Conservation (phyloP, 164 flowering plant species). For the Macadamia tetraphylla region DNA sequence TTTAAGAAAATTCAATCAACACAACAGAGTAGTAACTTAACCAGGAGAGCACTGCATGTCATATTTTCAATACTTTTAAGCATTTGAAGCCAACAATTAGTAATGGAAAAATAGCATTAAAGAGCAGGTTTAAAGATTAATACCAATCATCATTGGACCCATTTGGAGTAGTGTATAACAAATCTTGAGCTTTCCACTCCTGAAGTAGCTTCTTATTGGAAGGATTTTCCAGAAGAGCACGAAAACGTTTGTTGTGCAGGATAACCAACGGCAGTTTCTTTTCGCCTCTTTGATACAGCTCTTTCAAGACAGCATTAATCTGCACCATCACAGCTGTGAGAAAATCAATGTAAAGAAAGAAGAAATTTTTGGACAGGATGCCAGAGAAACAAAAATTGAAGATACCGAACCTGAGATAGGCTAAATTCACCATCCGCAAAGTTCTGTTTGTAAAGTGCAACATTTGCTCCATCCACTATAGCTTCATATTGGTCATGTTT, state of each 20-base stretch:
- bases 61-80: too few relatives aligned
- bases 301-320: slow-evolving; percentile 78
- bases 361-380: background rate
- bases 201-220: slow-evolving; percentile 45
- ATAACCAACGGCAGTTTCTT: slow-evolving; percentile 74
- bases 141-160: slow-evolving; percentile 99
- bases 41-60: too few relatives aligned
- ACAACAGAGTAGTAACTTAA: background rate
- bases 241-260: slow-evolving; percentile 64
- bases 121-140: background rate
- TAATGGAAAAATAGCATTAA: background rate
- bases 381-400: slow-evolving; percentile 7
- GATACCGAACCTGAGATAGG: slow-evolving; percentile 56
- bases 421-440: slow-evolving; percentile 83
- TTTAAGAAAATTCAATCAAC: background rate
- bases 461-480: slow-evolving; percentile 84
- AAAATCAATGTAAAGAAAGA: slow-evolving; percentile 6
- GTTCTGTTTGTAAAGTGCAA: slow-evolving; percentile 81
- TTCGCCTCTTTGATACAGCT: slow-evolving; percentile 38
- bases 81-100: too few relatives aligned
- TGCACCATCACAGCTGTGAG: slow-evolving; percentile 47
- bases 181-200: slow-evolving; percentile 57
- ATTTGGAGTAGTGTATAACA: slow-evolving; percentile 66
- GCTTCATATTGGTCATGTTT: slow-evolving; percentile 51
- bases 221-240: slow-evolving; percentile 44